Percentiles rank a stretch among this genome's conserved stretches.
Evolutionary conservation across 2,329 filamentous ascomycete species (phyloP).

Genomic region (Madurella mycetomatis): DNA sequence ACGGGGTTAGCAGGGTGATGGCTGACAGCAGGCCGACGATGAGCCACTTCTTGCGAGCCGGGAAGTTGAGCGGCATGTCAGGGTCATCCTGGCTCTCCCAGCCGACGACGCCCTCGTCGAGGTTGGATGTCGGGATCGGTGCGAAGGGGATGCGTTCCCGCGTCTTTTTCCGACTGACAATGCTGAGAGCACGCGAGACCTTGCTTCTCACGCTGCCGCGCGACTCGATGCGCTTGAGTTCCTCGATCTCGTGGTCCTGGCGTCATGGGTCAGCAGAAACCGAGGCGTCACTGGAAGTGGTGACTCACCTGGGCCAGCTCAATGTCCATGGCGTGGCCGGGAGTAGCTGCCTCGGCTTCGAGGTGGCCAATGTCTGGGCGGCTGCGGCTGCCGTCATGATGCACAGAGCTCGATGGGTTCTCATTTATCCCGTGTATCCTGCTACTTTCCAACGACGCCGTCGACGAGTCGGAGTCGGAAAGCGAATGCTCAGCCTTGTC

Average conservation of each 20-base stretch:
- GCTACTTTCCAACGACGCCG: background rate
- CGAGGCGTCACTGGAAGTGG: background rate
- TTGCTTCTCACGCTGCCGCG: conserved; percentile 25
- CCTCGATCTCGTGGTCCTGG: conserved; percentile 18
- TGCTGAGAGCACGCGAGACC: conserved; percentile 28
- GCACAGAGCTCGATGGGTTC: background rate
- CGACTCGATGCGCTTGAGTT: conserved; percentile 21
- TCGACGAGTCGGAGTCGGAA: conserved; percentile 7
- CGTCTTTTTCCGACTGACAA: conserved; percentile 26
- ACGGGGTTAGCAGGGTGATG: conserved; percentile 62
- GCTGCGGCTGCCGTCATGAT: background rate
- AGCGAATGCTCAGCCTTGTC: conserved; percentile 5
- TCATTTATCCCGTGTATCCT: background rate
- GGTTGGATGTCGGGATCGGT: conserved; percentile 45
- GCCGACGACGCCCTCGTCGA: conserved; percentile 51
- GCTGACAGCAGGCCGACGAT: conserved; percentile 51
- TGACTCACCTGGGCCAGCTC: conserved; percentile 25
- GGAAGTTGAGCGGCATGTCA: conserved; percentile 56
- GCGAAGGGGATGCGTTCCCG: conserved; percentile 32
- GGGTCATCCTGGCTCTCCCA: conserved; percentile 58
- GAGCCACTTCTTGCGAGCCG: conserved; percentile 52
- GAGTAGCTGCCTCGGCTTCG: conserved; percentile 30
- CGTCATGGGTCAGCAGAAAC: too few relatives aligned
- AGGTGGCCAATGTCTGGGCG: conserved; percentile 29
- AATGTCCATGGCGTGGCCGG: conserved; percentile 27